A percentile compares a stretch with the other conserved stretches of the same genome.
Conservation (phyloP, 2,329 filamentous ascomycete species). For the Trichoderma simmonsii region DNA sequence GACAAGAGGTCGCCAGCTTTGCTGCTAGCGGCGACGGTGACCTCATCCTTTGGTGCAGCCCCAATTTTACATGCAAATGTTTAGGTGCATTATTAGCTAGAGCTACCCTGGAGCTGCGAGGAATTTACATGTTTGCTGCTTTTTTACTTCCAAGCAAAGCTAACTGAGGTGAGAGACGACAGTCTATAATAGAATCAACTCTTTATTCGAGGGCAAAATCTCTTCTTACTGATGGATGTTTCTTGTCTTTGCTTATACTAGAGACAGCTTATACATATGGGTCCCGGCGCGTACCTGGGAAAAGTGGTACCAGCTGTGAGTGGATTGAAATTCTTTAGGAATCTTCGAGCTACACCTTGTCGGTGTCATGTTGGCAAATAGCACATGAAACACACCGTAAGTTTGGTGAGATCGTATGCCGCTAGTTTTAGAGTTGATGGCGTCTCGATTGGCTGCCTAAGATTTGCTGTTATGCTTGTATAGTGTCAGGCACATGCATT, state of each 20-base stretch:
- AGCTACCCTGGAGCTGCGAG: background rate
- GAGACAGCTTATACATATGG: background rate
- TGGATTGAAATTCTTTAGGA: background rate
- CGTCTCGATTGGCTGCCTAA: background rate
- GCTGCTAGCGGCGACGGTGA: constrained; percentile 26
- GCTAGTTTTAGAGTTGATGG: background rate
- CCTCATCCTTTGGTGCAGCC: constrained; percentile 26
- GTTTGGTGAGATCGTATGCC: background rate
- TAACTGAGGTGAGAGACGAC: background rate
- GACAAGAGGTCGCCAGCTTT: constrained; percentile 17
- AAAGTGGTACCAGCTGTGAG: background rate
- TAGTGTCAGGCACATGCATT: background rate
- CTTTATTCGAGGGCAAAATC: background rate
- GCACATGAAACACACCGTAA: constrained; percentile 11
- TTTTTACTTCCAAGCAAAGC: accelerated
- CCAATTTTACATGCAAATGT: constrained; percentile 20
- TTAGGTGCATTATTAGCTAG: no score
- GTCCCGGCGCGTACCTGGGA: background rate
- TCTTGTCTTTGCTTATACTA: background rate
- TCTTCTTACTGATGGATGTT: background rate
- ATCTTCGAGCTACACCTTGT: background rate
- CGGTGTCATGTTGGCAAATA: background rate
- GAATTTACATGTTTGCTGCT: background rate
- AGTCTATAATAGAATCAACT: background rate
- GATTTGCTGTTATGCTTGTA: background rate